Evolutionary conservation across 345 rosid genomes (phyloP).

Genomic region (Euphorbia peplus): DNA sequence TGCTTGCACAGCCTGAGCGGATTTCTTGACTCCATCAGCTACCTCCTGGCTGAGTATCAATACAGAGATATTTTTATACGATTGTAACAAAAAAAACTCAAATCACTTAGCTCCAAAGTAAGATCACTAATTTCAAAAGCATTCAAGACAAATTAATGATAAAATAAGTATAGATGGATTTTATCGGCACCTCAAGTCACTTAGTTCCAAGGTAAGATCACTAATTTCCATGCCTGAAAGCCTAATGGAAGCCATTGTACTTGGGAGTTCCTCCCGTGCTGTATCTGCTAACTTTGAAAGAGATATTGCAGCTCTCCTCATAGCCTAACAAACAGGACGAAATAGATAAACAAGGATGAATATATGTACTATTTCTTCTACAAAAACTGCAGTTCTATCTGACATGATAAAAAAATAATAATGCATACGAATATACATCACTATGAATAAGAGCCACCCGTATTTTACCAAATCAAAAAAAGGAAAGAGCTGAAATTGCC

Average conservation of each 20-base stretch:
- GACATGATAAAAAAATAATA: background rate
- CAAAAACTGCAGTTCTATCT: background rate
- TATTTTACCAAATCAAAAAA: background rate
- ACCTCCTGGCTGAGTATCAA: constrained; percentile 70
- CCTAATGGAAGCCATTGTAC: constrained; percentile 91
- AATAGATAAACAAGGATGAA: background rate
- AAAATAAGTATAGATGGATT: background rate
- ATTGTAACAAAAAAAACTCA: background rate
- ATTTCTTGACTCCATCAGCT: constrained; percentile 80
- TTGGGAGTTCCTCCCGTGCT: constrained; percentile 90
- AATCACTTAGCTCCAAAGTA: no score
- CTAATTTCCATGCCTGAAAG: constrained; percentile 98
- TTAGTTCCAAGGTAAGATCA: constrained; percentile 87
- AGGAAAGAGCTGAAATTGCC: no score
- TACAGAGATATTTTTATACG: background rate
- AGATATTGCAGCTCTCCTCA: constrained; percentile 85
- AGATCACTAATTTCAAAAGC: background rate
- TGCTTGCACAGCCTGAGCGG: constrained; percentile 83
- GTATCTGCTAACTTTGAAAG: constrained; percentile 85
- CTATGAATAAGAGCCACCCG: background rate
- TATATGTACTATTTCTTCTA: background rate
- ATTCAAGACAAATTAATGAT: background rate
- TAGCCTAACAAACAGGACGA: constrained; percentile 45
- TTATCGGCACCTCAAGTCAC: constrained; percentile 69
- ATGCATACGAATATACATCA: background rate